phyloP scores from a whole-genome alignment of 257 asterid species.

The Solanum bukasovii region DNA sequence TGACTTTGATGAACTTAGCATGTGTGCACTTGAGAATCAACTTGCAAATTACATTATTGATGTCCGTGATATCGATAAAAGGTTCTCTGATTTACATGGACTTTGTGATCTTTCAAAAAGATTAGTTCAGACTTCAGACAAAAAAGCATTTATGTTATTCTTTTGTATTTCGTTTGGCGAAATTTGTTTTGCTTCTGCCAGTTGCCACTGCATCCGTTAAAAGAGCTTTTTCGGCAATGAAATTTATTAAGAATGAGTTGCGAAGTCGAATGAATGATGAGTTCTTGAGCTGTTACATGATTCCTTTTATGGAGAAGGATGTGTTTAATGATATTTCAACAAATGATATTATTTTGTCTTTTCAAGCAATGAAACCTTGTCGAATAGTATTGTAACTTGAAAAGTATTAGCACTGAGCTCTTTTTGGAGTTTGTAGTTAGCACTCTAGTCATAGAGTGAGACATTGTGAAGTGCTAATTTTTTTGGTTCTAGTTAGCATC shows the following conservation, averaged over 20 bases:
- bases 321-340: neutral
- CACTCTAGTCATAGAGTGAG: neutral
- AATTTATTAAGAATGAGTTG: neutral
- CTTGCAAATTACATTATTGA: neutral
- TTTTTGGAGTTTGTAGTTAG: neutral
- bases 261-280: neutral
- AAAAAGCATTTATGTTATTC: too few species aligned
- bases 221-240: neutral
- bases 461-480: neutral
- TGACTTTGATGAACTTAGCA: neutral
- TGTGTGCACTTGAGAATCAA: neutral
- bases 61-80: neutral
- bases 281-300: neutral
- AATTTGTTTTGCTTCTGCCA: neutral
- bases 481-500: neutral
- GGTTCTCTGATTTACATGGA: neutral
- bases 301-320: neutral
- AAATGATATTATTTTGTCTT: neutral
- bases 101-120: neutral
- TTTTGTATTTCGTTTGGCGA: neutral
- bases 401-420: neutral
- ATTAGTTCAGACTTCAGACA: neutral
- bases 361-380: neutral
- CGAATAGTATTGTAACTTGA: neutral
- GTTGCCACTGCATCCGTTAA: neutral